phyloP scores from a whole-genome alignment of 2,329 filamentous ascomycete genomes.

The Acarospora socialis region DNA sequence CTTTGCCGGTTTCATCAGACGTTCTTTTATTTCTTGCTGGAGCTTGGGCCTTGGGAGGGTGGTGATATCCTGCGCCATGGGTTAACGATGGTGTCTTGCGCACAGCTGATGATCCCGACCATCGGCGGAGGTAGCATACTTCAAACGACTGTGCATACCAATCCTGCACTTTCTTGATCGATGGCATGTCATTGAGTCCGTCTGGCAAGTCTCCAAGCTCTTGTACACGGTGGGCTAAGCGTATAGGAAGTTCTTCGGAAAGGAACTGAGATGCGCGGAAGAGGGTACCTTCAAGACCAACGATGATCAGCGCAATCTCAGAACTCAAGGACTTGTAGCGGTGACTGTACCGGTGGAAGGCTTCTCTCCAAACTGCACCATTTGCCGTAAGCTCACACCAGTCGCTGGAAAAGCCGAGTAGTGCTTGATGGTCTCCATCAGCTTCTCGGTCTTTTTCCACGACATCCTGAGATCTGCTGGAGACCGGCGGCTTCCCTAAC shows the following conservation, averaged over 20 bases:
- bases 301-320: slow-evolving; percentile 6
- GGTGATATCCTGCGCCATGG: slow-evolving; percentile 61
- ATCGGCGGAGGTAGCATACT: slow-evolving; percentile 39
- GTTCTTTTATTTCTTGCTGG: slow-evolving; percentile 58
- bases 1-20: slow-evolving; percentile 45
- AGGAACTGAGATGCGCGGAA: slow-evolving; percentile 98
- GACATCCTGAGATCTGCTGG: too few relatives aligned
- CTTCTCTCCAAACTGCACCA: slow-evolving; percentile 96
- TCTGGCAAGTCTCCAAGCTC: slow-evolving; percentile 86
- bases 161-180: slow-evolving; percentile 84
- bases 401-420: slow-evolving; percentile 96
- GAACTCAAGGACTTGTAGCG: neutral
- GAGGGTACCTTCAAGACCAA: slow-evolving; percentile 54
- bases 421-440: slow-evolving; percentile 96
- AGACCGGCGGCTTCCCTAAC: too few relatives aligned
- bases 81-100: slow-evolving; percentile 4
- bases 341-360: slow-evolving; percentile 62
- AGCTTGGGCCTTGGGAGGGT: slow-evolving; percentile 65
- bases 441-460: slow-evolving; percentile 77
- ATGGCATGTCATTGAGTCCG: slow-evolving; percentile 95
- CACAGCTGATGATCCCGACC: neutral
- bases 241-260: slow-evolving; percentile 93
- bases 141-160: slow-evolving; percentile 99
- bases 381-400: slow-evolving; percentile 89
- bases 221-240: slow-evolving; percentile 88